phyloP scores from a whole-genome alignment of 495 filamentous ascomycete genomes.

The Pyrenopolyporus hunteri region DNA sequence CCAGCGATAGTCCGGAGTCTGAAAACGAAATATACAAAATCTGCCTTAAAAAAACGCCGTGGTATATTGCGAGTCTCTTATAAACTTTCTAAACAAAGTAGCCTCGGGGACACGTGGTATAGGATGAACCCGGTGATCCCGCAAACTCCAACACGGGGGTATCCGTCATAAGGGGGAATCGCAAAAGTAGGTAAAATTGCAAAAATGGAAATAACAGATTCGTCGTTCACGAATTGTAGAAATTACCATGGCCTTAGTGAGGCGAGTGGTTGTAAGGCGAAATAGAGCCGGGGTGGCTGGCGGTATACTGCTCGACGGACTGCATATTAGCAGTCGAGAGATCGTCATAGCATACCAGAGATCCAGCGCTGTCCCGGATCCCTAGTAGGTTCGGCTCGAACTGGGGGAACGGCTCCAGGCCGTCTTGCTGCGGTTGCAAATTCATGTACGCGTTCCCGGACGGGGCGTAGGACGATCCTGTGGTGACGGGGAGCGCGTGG shows the following conservation, averaged over 20 bases:
- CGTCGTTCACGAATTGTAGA: conserved; percentile 42
- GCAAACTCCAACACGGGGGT: conserved; percentile 24
- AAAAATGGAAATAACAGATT: conserved; percentile 18
- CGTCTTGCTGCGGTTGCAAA: conserved; percentile 28
- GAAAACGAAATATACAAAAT: conserved; percentile 18
- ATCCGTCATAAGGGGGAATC: conserved; percentile 14
- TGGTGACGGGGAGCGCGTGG: conserved; percentile 29
- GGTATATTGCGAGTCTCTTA: conserved; percentile 19
- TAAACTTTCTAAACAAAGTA: conserved; percentile 4
- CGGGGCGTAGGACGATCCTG: conserved; percentile 20
- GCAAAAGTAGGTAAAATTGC: conserved; percentile 22
- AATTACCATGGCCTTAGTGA: conserved; percentile 46
- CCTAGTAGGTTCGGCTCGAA: conserved; percentile 46
- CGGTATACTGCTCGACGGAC: conserved; percentile 43
- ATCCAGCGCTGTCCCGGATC: conserved; percentile 43
- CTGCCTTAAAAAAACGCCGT: conserved; percentile 18
- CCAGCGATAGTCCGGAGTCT: background rate
- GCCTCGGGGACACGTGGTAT: background rate
- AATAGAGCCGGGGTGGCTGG: conserved; percentile 48
- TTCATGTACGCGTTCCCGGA: conserved; percentile 11
- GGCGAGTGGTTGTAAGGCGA: conserved; percentile 52
- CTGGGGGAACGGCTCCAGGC: conserved; percentile 46
- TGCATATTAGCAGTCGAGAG: conserved; percentile 41
- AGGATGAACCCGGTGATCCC: conserved; percentile 16
- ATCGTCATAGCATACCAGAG: conserved; percentile 37